A percentile compares a stretch with the other conserved stretches of the same genome.
Conservation (phyloP, 2,329 filamentous ascomycete genomes). For the Cercospora sojina region DNA sequence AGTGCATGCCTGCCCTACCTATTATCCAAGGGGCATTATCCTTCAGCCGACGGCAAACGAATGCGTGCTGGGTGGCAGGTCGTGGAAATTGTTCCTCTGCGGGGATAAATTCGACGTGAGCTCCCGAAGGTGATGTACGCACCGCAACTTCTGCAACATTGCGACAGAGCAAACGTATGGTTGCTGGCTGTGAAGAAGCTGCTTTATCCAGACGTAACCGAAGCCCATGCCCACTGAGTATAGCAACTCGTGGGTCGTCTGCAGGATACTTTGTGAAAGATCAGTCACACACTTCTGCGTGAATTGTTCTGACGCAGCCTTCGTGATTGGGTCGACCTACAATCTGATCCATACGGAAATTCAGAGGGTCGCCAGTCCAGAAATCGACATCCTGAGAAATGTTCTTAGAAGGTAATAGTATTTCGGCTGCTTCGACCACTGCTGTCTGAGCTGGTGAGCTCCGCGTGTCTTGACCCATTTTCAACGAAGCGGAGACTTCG, state of each 20-base stretch:
- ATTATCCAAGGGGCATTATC: slow-evolving; percentile 19
- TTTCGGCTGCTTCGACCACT: slow-evolving; percentile 16
- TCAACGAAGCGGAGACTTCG: background rate
- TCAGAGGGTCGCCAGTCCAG: slow-evolving; percentile 14
- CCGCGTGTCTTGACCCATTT: background rate
- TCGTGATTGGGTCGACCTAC: background rate
- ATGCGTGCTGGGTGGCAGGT: slow-evolving; percentile 14
- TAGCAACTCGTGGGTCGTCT: slow-evolving; percentile 16
- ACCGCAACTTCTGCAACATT: background rate
- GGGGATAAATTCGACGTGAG: slow-evolving; percentile 13
- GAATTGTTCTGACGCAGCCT: background rate
- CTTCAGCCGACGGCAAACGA: slow-evolving; percentile 10
- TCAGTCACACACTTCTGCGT: background rate
- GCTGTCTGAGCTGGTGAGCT: background rate
- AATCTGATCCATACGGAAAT: slow-evolving; percentile 22
- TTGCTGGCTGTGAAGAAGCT: background rate
- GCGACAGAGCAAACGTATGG: slow-evolving; percentile 13
- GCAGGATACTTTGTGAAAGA: slow-evolving; percentile 11
- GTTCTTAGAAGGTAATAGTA: slow-evolving; percentile 16
- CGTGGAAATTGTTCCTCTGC: slow-evolving; percentile 7
- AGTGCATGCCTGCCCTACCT: slow-evolving; percentile 21
- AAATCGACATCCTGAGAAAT: slow-evolving; percentile 21
- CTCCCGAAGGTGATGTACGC: slow-evolving; percentile 17
- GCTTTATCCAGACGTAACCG: slow-evolving; percentile 14
- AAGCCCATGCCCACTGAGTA: slow-evolving; percentile 18